phyloP scores from a whole-genome alignment of 495 filamentous ascomycete species.

The Penicillium samsonianum region DNA sequence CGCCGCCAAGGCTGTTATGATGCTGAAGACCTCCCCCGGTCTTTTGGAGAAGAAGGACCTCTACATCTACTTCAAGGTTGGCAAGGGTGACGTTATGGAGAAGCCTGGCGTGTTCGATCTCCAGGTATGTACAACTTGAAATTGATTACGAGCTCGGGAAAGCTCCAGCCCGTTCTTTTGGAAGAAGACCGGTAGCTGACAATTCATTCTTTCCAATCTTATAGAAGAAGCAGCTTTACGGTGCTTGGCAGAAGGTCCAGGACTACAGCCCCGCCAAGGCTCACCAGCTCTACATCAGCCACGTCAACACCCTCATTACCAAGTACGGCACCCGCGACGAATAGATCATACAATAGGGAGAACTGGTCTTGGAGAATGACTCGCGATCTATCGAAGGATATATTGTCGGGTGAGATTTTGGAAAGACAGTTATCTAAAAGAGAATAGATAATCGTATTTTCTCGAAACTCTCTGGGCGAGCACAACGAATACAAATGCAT shows the following conservation, averaged over 20 bases:
- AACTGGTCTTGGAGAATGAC: neutral
- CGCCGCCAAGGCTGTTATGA: conserved; percentile 58
- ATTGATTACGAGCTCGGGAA: neutral
- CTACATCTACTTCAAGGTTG: conserved; percentile 63
- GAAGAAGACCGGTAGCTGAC: neutral
- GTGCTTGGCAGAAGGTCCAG: conserved; percentile 68
- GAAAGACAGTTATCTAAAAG: neutral
- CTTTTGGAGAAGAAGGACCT: conserved; percentile 56
- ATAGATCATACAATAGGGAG: conserved; percentile 12
- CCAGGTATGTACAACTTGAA: conserved; percentile 41
- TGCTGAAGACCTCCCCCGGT: conserved; percentile 53
- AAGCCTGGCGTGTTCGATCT: conserved; percentile 55
- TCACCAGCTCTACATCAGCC: conserved; percentile 72
- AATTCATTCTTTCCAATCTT: neutral
- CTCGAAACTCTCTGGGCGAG: neutral
- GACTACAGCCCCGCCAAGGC: conserved; percentile 60
- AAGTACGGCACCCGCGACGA: conserved; percentile 54
- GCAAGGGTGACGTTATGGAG: conserved; percentile 46
- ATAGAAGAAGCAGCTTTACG: conserved; percentile 78
- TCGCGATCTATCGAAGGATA: neutral
- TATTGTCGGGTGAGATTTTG: neutral
- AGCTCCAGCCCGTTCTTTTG: neutral
- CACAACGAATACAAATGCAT: conserved; percentile 15
- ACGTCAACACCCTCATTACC: conserved; percentile 67
- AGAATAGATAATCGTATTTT: conserved; percentile 1